Conservation (phyloP, 225 moss, liverwort and hornwort genomes). For the Polytrichum commune region DNA sequence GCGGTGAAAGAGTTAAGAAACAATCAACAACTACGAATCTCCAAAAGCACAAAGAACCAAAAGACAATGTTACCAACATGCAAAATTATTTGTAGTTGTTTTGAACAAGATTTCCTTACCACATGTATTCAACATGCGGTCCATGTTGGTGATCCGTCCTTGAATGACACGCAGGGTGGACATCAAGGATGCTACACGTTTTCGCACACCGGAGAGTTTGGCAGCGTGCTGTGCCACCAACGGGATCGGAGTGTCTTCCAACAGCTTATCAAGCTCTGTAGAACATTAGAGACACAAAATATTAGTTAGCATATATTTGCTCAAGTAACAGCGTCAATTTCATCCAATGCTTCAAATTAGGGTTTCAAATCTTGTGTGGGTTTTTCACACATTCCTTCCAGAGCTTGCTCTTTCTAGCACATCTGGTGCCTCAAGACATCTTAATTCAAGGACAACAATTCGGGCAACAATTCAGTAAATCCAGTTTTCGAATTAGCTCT, state of each 20-base stretch:
- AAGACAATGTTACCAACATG: background rate
- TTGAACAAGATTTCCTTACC: constrained; percentile 16
- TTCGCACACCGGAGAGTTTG: constrained; percentile 84
- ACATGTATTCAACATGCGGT: constrained; percentile 73
- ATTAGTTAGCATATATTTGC: no score
- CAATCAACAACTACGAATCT: background rate
- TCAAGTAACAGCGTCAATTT: no score
- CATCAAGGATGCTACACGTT: constrained; percentile 79
- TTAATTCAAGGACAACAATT: no score
- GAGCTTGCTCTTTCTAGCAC: no score
- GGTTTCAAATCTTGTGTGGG: no score
- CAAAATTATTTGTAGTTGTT: no score
- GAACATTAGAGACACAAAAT: background rate
- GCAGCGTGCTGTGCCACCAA: constrained; percentile 82
- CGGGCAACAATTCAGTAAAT: no score
- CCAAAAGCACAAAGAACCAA: background rate
- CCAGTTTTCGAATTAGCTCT: no score
- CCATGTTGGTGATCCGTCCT: constrained; percentile 74
- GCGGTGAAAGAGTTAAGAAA: background rate
- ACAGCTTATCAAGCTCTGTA: constrained; percentile 89
- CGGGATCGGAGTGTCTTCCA: constrained; percentile 90
- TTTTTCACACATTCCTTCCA: no score
- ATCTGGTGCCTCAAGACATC: no score
- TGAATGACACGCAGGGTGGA: constrained; percentile 70
- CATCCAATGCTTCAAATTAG: no score